Conservation (phyloP, 345 rosid species). For the Mallotus nudiflorus region DNA sequence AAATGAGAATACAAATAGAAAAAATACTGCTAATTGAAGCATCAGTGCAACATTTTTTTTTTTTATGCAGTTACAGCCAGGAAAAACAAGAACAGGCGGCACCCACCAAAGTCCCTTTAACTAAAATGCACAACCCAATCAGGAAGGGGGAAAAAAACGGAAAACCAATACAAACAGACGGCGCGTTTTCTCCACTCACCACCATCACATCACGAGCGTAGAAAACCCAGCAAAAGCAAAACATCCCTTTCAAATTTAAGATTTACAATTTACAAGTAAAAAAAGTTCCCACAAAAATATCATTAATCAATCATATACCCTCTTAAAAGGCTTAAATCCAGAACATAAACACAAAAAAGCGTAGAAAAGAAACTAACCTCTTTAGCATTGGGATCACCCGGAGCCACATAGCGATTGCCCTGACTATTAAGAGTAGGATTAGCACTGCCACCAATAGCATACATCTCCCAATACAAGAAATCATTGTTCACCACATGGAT, state of each 20-base stretch:
- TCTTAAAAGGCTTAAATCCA: background rate
- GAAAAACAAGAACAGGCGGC: no score
- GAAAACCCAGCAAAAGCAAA: no score
- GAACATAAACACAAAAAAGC: background rate
- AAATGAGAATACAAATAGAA: no score
- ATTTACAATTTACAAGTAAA: slow-evolving; percentile 6
- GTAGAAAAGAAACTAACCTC: slow-evolving; percentile 41
- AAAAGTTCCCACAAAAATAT: slow-evolving; percentile 5
- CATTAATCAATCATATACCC: slow-evolving; percentile 8
- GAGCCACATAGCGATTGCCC: slow-evolving; percentile 93
- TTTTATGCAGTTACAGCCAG: no score
- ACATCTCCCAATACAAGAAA: slow-evolving; percentile 90
- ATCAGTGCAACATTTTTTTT: no score
- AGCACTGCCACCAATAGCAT: slow-evolving; percentile 97
- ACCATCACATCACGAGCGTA: no score
- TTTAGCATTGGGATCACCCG: slow-evolving; percentile 62
- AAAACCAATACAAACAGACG: no score
- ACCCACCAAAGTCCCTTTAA: no score
- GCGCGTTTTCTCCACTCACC: no score
- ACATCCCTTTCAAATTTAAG: background rate
- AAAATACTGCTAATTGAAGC: no score
- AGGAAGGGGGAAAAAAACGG: background rate
- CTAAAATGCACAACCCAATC: no score
- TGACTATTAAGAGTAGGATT: slow-evolving; percentile 92
- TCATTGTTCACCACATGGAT: slow-evolving; percentile 96